A percentile compares a stretch with the other conserved stretches of the same genome.
phyloP scores from a whole-genome alignment of 495 filamentous ascomycete species.

The Bacidia gigantensis region DNA sequence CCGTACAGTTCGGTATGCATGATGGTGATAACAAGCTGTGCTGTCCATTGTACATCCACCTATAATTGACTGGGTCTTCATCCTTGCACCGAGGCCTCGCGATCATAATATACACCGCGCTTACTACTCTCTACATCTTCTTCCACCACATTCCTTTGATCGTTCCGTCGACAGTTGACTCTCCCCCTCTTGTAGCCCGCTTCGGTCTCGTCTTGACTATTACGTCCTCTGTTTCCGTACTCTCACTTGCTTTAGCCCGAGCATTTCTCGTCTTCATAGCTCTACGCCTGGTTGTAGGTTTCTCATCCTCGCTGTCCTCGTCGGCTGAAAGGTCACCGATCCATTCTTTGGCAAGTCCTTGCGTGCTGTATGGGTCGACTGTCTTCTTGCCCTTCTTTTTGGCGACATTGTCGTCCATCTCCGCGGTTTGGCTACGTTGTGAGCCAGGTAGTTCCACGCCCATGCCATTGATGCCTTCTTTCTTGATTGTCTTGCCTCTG shows the following conservation, averaged over 20 bases:
- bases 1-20: too few relatives aligned
- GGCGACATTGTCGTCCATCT: neutral
- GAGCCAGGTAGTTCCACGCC: slow-evolving; percentile 21
- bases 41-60: too few relatives aligned
- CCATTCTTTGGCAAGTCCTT: slow-evolving; percentile 1
- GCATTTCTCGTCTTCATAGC: neutral
- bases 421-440: slow-evolving; percentile 19
- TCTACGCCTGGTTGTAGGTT: neutral
- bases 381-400: slow-evolving; percentile 17
- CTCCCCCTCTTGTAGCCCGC: neutral
- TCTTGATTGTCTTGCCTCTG: slow-evolving; percentile 26
- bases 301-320: slow-evolving; percentile 11
- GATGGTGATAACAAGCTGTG: too few relatives aligned
- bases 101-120: too few relatives aligned
- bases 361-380: slow-evolving; percentile 25
- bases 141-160: neutral
- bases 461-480: slow-evolving; percentile 25
- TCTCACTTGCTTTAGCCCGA: neutral
- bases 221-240: neutral
- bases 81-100: too few relatives aligned
- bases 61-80: too few relatives aligned
- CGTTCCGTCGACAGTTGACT: neutral
- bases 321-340: slow-evolving; percentile 8
- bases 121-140: neutral
- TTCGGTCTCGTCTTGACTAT: neutral